phyloP scores from a whole-genome alignment of 352 stramenopile species.

The Phytophthora sojae region DNA sequence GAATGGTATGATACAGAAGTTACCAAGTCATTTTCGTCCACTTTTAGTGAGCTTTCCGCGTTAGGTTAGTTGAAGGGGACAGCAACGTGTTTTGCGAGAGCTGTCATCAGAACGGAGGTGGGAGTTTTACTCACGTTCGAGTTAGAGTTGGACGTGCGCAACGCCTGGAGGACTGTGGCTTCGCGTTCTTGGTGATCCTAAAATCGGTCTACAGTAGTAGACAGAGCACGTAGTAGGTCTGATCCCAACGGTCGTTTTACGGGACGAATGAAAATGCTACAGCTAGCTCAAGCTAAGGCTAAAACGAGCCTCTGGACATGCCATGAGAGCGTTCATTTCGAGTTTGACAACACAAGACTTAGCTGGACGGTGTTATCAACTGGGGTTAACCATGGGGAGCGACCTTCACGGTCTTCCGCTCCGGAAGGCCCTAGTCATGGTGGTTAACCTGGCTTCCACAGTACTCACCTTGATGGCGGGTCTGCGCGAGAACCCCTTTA shows the following conservation, averaged over 20 bases:
- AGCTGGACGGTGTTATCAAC: too few relatives aligned
- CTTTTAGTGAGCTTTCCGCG: too few relatives aligned
- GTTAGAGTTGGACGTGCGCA: too few relatives aligned
- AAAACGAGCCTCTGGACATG: background rate
- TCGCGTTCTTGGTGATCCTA: too few relatives aligned
- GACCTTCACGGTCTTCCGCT: conserved; percentile 22
- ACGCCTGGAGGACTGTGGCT: too few relatives aligned
- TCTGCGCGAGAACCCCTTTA: conserved; percentile 61
- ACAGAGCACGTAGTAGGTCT: too few relatives aligned
- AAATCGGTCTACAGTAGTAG: too few relatives aligned
- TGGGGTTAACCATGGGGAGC: conserved; percentile 19
- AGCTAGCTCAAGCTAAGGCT: background rate
- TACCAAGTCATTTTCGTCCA: background rate
- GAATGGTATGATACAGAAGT: conserved; percentile 1
- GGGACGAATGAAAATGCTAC: background rate
- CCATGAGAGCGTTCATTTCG: conserved; percentile 8
- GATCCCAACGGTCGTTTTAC: background rate
- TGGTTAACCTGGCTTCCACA: conserved; percentile 56
- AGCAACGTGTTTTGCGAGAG: too few relatives aligned
- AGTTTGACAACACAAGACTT: conserved; percentile 8
- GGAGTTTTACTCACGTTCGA: too few relatives aligned
- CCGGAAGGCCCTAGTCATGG: conserved; percentile 31
- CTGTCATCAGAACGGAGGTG: too few relatives aligned
- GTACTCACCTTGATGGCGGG: conserved; percentile 59
- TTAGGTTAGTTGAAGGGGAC: too few relatives aligned